These are phyloP conservation scores for Juglanconis juglandina DNA, from an alignment of 2,329 filamentous ascomycete species.

Conservation along the genomic window DNA sequence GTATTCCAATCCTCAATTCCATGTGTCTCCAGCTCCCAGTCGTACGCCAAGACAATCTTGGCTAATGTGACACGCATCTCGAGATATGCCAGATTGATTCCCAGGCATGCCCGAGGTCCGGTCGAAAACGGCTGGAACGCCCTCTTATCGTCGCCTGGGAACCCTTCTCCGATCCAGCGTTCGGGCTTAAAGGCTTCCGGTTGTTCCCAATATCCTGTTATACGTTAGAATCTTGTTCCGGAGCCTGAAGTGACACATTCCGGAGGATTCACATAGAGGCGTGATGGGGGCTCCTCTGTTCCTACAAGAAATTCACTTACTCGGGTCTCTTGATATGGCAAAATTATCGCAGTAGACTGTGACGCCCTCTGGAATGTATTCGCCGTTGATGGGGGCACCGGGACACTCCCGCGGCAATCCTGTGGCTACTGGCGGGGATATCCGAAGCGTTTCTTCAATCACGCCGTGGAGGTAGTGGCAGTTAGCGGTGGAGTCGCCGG, in stretches of 20 bases:
- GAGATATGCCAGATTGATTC: conserved; percentile 25
- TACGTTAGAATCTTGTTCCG: no score
- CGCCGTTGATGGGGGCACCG: conserved; percentile 14
- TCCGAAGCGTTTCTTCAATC: conserved; percentile 8
- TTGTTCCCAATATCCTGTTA: conserved; percentile 12
- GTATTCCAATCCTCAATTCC: conserved; percentile 14
- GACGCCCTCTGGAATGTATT: conserved; percentile 13
- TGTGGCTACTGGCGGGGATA: conserved; percentile 6
- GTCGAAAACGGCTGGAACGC: conserved; percentile 29
- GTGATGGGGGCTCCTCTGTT: no score
- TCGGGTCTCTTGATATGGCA: conserved; percentile 3
- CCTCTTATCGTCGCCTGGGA: conserved; percentile 21
- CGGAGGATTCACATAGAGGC: no score
- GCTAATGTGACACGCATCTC: conserved; percentile 27
- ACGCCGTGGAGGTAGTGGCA: conserved; percentile 6
- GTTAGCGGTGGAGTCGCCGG: conserved; percentile 5
- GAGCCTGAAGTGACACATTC: no score
- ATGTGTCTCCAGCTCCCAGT: conserved; percentile 18
- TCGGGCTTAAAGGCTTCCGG: conserved; percentile 11
- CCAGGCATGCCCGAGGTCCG: conserved; percentile 15
- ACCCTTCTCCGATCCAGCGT: conserved; percentile 10
- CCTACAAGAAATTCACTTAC: no score
- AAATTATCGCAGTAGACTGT: conserved; percentile 8
- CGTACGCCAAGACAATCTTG: conserved; percentile 27
- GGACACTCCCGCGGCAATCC: not conserved